Evolutionary conservation across 2,329 filamentous ascomycete species (phyloP), one percentile per base, ranked within the genome.

Genomic region (Aspergillus quadrilineatus): DNA sequence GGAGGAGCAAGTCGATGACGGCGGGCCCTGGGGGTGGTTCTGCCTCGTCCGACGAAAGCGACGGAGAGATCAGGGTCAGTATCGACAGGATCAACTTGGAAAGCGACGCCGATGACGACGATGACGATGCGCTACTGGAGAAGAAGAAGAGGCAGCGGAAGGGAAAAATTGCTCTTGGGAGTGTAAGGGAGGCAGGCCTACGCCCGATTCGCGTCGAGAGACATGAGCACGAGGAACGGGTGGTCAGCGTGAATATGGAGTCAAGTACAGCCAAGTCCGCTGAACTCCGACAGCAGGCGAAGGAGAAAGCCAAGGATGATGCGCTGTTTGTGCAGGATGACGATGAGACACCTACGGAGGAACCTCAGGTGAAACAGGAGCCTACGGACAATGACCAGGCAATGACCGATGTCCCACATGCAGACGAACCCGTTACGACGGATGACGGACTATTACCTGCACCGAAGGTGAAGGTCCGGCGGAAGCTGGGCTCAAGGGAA

Each of bases 51-150:
- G 81, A 83, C 53, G 82, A 80, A 48, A 71, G 70, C 30, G 74
- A 77, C 42, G 69, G 73, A 26, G 77, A 73, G 26, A 73, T 76
- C 41, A 75, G 80, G 51, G 73, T 80, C 52, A 79, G 83, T 59
- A 82, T 87, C 54, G 84, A 87, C 60, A 69, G 77, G n/a, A 80
- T 85, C 59, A 79, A 80, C 60, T 66, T 85, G 10, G 77, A 82
- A 10, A 82, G 80, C 48, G 79, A 84, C 55, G 81, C 82, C 30
- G 77, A 80, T 45, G 69, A 73, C n/a, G 70, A 57, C 10, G 55
- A 75, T 3, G 67, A 64, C 34, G 53, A 53, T 34, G 60, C 53
- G 37, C 60, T 58, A 32, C 60, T 60, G 17, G 61, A 59, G 62
- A 74, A 75, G 60, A 73, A 73, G 12, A 75, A 75, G 60, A 60